phyloP scores from a whole-genome alignment of 177 flowering plant genomes.

The Vitis hybrid region DNA sequence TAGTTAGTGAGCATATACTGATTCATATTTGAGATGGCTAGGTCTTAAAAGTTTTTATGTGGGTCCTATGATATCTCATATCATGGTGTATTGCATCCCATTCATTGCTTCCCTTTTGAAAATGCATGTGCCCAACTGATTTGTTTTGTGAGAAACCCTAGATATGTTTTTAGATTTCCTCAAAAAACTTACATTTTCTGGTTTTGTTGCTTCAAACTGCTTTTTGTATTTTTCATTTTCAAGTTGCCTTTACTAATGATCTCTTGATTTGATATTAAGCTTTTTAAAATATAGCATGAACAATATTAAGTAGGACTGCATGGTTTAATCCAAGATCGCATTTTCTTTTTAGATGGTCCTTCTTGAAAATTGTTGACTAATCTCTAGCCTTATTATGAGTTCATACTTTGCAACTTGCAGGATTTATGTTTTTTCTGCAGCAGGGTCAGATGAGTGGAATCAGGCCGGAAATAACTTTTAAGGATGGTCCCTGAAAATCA shows the following conservation, averaged over 20 bases:
- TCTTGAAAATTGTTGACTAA: neutral
- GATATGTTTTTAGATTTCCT: neutral
- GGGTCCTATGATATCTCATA: neutral
- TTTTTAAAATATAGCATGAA: neutral
- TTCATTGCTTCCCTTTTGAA: neutral
- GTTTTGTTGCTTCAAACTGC: neutral
- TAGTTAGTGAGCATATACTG: neutral
- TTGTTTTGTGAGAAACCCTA: neutral
- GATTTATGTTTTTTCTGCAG: conserved; percentile 5
- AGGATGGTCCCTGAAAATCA: conserved; percentile 10
- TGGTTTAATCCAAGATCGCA: neutral
- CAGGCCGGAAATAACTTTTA: neutral
- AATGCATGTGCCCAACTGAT: neutral
- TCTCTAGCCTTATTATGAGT: conserved; percentile 1
- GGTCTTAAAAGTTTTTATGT: neutral
- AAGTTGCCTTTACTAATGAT: neutral
- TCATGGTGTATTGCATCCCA: neutral
- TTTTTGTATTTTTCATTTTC: neutral
- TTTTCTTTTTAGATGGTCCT: neutral
- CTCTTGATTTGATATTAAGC: too few species aligned
- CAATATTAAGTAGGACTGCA: neutral
- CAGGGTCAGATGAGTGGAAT: conserved; percentile 4
- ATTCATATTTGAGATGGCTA: neutral
- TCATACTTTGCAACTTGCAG: conserved; percentile 21
- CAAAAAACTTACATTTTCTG: neutral